Evolutionary conservation across 1,284 basidiomycete species (phyloP).

Genomic region (Pyrrhoderma lamaoense): DNA sequence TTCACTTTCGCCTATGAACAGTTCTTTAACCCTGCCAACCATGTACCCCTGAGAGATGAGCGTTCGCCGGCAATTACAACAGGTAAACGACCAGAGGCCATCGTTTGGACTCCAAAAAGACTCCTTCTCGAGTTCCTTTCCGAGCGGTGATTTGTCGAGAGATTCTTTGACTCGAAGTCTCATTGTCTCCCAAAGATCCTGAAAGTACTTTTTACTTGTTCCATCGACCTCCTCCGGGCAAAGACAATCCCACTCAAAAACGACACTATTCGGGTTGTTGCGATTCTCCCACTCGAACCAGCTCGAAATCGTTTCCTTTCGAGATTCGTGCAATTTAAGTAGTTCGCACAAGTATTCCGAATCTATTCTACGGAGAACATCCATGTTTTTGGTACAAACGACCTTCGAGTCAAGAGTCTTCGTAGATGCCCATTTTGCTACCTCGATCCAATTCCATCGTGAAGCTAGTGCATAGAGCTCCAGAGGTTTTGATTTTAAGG

Average conservation of each 20-base stretch:
- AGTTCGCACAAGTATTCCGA: slow-evolving; percentile 1
- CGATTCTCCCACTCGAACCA: slow-evolving; percentile 4
- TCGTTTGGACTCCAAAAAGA: slow-evolving; percentile 4
- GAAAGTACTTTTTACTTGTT: neutral
- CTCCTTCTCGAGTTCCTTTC: neutral
- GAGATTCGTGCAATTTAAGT: slow-evolving; percentile 5
- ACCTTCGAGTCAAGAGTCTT: neutral
- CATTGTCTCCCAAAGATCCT: slow-evolving; percentile 7
- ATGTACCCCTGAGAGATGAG: neutral
- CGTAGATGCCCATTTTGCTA: slow-evolving; percentile 7
- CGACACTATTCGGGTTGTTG: neutral
- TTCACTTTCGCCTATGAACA: too few relatives aligned
- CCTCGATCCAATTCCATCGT: slow-evolving; percentile 11
- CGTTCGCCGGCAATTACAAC: neutral
- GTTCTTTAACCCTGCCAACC: too few relatives aligned
- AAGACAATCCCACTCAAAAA: slow-evolving; percentile 5
- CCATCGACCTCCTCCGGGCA: slow-evolving; percentile 5
- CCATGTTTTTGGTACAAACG: neutral
- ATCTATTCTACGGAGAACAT: neutral
- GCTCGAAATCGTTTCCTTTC: slow-evolving; percentile 7
- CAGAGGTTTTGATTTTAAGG: neutral
- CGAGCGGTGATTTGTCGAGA: neutral
- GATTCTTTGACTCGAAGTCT: neutral
- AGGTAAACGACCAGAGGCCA: neutral
- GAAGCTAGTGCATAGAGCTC: slow-evolving; percentile 12